Base-by-base conservation (phyloP, 495 filamentous ascomycete genomes). In the Xylona heveae region DNA sequence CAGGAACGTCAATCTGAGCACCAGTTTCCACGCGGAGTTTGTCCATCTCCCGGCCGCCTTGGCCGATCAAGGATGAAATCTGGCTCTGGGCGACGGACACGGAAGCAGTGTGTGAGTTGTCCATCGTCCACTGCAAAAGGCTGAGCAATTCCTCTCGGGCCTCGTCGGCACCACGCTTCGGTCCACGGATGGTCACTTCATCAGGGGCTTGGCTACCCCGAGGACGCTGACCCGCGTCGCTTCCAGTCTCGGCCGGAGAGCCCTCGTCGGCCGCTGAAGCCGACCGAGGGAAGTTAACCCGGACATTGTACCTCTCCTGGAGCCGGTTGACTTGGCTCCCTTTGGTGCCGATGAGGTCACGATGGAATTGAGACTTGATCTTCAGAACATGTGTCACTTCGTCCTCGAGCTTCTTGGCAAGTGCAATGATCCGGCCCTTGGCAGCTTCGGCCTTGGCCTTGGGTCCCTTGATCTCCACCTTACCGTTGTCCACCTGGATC, bases 261-360 rank as follows among this genome's bases (percentile, higher is more conserved):
- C 74, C 68, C 35, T 75, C 76, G 37, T 90, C 84, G 36, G 64
- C 69, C 34, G 43, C 44, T 26, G 47, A 40, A n/a, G 62, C 51
- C 3, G 70, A 71, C 15, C 77, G 69, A 25, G 88, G 88, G 59
- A 99, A 95, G 49, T 90, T 81, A 39, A 99, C 81, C 32, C 82
- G 74, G 24, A 94, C 84, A 38, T 74, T 71, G 58, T 95, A 94
- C 25, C 81, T 71, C 27, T 76, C 75, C 51, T 91, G 79, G 8
- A 77, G 55, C 28, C 67, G 58, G 42, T 72, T 71, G 39, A 77
- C 66, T 45, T 74, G 68, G 42, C 49, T 61, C 22, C 71, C 71
- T 38, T 67, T 65, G 39, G 66, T 54, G 17, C 71, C 71, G 31
- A 77, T 76, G 38, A 77, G 46, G 35, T 75, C 80, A 30, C 79